Base-by-base conservation (phyloP, 768 basidiomycete species). In the Tulasnella sp. region DNA sequence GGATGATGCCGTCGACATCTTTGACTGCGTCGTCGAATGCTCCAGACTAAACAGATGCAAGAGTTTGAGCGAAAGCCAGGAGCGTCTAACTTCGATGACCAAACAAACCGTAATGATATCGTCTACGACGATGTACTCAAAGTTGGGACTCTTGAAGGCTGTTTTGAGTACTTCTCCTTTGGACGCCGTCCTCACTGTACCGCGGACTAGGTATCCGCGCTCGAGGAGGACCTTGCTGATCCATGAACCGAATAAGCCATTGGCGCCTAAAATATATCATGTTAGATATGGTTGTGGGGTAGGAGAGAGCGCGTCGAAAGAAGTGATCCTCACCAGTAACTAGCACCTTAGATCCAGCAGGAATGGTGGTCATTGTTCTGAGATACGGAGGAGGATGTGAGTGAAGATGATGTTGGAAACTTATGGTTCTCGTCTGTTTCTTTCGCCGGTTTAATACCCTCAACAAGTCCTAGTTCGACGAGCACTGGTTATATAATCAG, bases 31-130 rank as follows among this genome's bases (percentile, higher is more conserved):
- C 80, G 42, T 81, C 78, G 48, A 81, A 81, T 6, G 70, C 77
- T 13, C 61, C 73, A 37, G 74, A 18, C 74, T 75, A 57, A 37
- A 67, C 35, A 77, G 69, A 29, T 39, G 37, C 75, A 70, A 13
- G 61, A 39, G 20, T 40, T 46, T 55, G 20, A 77, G 61, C 23
- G n/a, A 55, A 32, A 55, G 23, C 0, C 11, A 32, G 10, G 74
- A 23, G 15, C 23, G 1, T 23, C 4, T 51, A 35, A 35, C 16
- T 35, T 35, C 26, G n/a, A 32, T 10, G 39, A 39, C 13, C 9
- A 89, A 7, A 77, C 69, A 37, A 13, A 81, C 80, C 76, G 79
- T 79, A 20, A 48, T 57, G 67, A 80, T 80, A 42, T 80, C 80
- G n/a, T 48, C 79, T 16, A 80, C 78, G 16, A 80, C 48, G 20